Base-by-base conservation (phyloP, 2,329 filamentous ascomycete species). In the Claviceps paspali region DNA sequence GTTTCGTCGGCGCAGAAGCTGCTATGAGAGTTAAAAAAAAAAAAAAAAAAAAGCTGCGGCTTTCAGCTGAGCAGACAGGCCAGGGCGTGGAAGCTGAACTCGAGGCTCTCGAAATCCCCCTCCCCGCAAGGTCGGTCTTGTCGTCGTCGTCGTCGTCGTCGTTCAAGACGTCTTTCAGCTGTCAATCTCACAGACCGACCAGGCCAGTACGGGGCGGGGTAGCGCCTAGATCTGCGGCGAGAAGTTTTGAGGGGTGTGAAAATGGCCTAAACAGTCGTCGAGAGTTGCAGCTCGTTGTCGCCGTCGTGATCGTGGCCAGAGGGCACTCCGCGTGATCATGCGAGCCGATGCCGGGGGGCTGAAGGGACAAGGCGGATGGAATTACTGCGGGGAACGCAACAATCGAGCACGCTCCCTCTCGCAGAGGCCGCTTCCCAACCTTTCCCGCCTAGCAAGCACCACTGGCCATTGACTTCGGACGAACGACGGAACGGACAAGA, bases 391-490 rank as follows among this genome's bases (percentile, higher is more conserved):
- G 68, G 64, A 67, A 65, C 51, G 57, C 57, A 39, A 21, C 36
- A 39, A 39, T 14, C n/a, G n/a, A n/a, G n/a, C n/a, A 41, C 36
- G 37, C 43, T 68, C 66, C 67, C 68, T 65, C 65, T 63, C 67
- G 68, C 65, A 68, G 67, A 64, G 65, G 67, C 66, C 64, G 64
- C 58, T 38, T 57, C 52, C 56, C 59, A n/a, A 56, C 52, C 63
- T 73, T 33, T 57, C 52, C 56, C 59, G 55, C 51, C 63, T 73
- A 74, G 55, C 64, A 62, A 59, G 65, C 65, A 60, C 65, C 59
- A 56, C 63, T 61, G 66, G 64, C 65, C 71, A 75, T 75, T 68
- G 66, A 63, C 67, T 52, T 56, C 40, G 42, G 43, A 45, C 41
- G 41, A 38, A 41, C 43, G 42, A n/a, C 30, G 36, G 35, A 35